Percentiles rank a stretch among this genome's conserved stretches.
Evolutionary conservation across 73 alveolate species (phyloP).

Genomic region (Paramecium sexaurelia): DNA sequence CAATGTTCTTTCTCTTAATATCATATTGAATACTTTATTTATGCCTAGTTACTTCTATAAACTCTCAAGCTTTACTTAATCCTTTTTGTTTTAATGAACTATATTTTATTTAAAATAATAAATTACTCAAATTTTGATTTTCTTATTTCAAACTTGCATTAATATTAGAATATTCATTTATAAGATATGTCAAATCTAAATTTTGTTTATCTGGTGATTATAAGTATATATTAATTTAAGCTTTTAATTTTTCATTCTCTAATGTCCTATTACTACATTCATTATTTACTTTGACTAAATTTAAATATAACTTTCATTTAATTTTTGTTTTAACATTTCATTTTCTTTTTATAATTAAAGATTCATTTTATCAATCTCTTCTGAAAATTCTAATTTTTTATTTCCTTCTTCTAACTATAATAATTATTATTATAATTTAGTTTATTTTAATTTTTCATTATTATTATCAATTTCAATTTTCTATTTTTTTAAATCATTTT

Average conservation of each 20-base stretch:
- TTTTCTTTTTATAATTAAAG: not conserved
- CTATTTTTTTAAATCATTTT: not conserved
- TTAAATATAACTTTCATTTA: not conserved
- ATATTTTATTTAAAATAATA: not conserved
- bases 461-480: not conserved
- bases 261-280: not conserved
- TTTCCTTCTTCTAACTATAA: not conserved
- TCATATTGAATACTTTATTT: not conserved
- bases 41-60: not conserved
- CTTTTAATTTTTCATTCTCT: not conserved
- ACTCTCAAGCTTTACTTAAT: not conserved
- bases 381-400: not conserved
- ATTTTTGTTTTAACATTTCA: not conserved
- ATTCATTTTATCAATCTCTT: not conserved
- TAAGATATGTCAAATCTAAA: not conserved
- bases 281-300: constrained; percentile 22
- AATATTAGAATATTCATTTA: not conserved
- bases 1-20: not conserved
- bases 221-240: no score
- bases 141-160: not conserved
- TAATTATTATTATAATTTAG: not conserved
- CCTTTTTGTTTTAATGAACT: not conserved
- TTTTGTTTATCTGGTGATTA: not conserved
- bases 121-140: not conserved
- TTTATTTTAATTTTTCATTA: not conserved